Evolutionary conservation across 495 filamentous ascomycete genomes (phyloP).

Genomic region (Lichenothelia convexa): DNA sequence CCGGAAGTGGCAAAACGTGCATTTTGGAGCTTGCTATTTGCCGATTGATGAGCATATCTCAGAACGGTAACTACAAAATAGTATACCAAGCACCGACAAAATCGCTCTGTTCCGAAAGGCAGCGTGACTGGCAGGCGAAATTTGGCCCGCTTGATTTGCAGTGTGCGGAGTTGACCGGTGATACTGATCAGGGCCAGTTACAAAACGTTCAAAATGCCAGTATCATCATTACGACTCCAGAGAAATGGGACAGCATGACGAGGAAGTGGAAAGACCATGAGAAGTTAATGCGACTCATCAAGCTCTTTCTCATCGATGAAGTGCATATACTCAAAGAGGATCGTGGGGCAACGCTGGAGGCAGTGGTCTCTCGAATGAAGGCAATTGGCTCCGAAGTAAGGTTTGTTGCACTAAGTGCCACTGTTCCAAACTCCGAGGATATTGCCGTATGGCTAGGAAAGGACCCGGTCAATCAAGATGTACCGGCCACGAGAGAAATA

Average conservation of each 20-base stretch:
- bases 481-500: constrained; percentile 54
- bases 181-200: constrained; percentile 63
- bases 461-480: constrained; percentile 41
- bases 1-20: constrained; percentile 85
- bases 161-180: constrained; percentile 81
- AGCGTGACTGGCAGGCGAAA: constrained; percentile 70
- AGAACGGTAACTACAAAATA: constrained; percentile 65
- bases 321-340: constrained; percentile 87
- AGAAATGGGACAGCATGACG: constrained; percentile 98
- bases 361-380: constrained; percentile 96
- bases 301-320: constrained; percentile 88
- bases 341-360: constrained; percentile 79
- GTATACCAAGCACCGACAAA: constrained; percentile 94
- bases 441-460: constrained; percentile 86
- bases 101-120: constrained; percentile 70
- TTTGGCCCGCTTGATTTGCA: constrained; percentile 56
- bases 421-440: constrained; percentile 80
- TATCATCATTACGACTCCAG: constrained; percentile 90
- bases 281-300: constrained; percentile 66
- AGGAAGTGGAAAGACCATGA: constrained; percentile 87
- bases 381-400: constrained; percentile 70
- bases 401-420: constrained; percentile 85
- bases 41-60: constrained; percentile 42
- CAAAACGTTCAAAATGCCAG: constrained; percentile 58
- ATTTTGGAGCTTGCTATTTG: constrained; percentile 88